A percentile compares a stretch with the other conserved stretches of the same genome.
phyloP scores from a whole-genome alignment of 192 early-diverging fungal species.

The Chytriomyces hyalinus region DNA sequence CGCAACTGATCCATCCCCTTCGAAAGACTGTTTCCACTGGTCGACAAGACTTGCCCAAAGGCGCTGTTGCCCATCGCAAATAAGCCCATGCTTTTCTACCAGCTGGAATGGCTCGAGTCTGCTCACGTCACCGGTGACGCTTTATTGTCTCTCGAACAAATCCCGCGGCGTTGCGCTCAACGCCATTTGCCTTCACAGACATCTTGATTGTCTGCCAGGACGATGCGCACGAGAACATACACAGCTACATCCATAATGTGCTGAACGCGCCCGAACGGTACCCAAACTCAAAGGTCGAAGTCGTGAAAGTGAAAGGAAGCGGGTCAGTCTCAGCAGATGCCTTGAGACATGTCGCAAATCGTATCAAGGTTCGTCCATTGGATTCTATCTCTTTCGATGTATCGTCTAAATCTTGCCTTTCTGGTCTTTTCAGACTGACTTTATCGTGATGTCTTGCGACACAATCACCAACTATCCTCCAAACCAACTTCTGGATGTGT shows the following conservation, averaged over 20 bases:
- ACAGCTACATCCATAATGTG: conserved; percentile 63
- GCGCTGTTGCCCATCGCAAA: conserved; percentile 93
- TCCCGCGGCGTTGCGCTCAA: conserved; percentile 7
- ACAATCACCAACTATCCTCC: conserved; percentile 84
- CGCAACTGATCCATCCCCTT: not conserved
- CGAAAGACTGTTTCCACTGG: conserved; percentile 55
- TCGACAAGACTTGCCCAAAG: conserved; percentile 85
- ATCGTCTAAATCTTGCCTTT: not conserved
- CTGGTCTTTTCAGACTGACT: conserved; percentile 64
- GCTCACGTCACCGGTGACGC: conserved; percentile 66
- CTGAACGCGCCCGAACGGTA: conserved; percentile 50
- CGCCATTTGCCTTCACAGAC: conserved; percentile 54
- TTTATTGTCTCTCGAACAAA: not conserved
- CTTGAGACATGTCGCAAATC: conserved; percentile 75
- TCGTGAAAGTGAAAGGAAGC: conserved; percentile 55
- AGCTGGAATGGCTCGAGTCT: conserved; percentile 90
- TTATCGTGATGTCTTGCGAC: conserved; percentile 93
- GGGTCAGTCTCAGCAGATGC: conserved; percentile 80
- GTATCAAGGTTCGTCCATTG: conserved; percentile 71
- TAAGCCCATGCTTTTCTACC: conserved; percentile 93
- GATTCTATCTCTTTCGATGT: not conserved
- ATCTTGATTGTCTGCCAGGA: conserved; percentile 75
- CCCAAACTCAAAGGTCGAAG: conserved; percentile 65
- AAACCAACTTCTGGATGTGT: conserved; percentile 81
- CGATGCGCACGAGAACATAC: conserved; percentile 73